A percentile compares a stretch with the other conserved stretches of the same genome.
Evolutionary conservation across 371 early-diverging fungal species (phyloP).

Genomic region (Funneliformis caledonium): DNA sequence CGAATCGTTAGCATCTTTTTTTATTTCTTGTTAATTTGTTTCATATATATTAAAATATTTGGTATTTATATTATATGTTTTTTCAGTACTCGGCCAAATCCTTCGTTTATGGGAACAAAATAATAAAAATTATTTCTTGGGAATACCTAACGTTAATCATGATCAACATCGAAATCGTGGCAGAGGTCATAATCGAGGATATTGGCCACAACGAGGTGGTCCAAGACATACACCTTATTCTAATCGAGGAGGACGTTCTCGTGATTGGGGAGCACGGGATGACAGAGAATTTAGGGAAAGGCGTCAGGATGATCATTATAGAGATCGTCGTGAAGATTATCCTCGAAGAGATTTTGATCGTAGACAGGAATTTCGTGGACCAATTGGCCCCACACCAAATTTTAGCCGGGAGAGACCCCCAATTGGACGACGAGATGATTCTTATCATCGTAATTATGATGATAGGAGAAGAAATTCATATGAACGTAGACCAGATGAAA

Average conservation of each 20-base stretch:
- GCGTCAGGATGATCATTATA: conserved; percentile 51
- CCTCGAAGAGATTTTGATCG: conserved; percentile 51
- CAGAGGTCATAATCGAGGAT: conserved; percentile 33
- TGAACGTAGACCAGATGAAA: conserved; percentile 43
- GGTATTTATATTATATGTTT: background rate
- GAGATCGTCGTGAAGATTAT: conserved; percentile 50
- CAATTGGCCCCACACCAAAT: conserved; percentile 39
- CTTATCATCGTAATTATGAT: conserved; percentile 46
- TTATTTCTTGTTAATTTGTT: background rate
- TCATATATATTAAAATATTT: background rate
- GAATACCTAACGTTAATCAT: background rate
- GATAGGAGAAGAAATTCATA: conserved; percentile 47
- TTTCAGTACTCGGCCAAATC: conserved; percentile 37
- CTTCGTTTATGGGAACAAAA: conserved; percentile 44
- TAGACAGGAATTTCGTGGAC: conserved; percentile 46
- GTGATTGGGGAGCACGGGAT: conserved; percentile 45
- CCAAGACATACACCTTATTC: conserved; percentile 43
- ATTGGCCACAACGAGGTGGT: conserved; percentile 41
- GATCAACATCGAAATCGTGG: conserved; percentile 36
- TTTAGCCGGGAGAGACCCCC: conserved; percentile 42
- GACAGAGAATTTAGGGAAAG: conserved; percentile 51
- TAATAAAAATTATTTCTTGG: conserved; percentile 25
- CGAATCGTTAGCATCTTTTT: background rate
- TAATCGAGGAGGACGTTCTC: conserved; percentile 41
- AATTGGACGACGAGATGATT: conserved; percentile 41